A percentile compares a stretch with the other conserved stretches of the same genome.
Conservation (phyloP, 1,284 basidiomycete genomes). For the Moesziomyces aphidis region DNA sequence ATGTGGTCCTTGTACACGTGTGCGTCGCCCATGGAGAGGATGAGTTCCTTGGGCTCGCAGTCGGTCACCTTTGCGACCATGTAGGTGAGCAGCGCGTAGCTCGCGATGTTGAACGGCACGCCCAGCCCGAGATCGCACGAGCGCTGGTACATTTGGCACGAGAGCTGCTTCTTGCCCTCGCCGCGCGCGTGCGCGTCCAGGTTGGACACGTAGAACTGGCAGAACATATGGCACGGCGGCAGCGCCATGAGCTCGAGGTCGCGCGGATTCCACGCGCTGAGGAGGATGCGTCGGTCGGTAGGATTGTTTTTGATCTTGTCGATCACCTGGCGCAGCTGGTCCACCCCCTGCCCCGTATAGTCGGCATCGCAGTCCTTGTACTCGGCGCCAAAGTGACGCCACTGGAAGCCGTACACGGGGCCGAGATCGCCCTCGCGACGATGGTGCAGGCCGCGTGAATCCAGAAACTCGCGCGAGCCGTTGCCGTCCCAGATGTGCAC, state of each 20-base stretch:
- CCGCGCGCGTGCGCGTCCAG: constrained; percentile 67
- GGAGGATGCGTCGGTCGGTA: constrained; percentile 92
- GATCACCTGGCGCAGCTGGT: constrained; percentile 89
- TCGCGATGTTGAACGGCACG: constrained; percentile 95
- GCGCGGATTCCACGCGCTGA: constrained; percentile 97
- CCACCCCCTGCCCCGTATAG: constrained; percentile 89
- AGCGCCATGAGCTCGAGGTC: constrained; percentile 94
- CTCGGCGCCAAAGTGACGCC: constrained; percentile 95
- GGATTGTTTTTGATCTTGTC: constrained; percentile 92
- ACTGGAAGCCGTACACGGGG: constrained; percentile 98
- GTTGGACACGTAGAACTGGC: constrained; percentile 89
- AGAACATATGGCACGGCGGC: constrained; percentile 97
- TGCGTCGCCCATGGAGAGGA: constrained; percentile 92
- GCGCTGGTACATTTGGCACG: constrained; percentile 97
- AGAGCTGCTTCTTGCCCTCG: constrained; percentile 71
- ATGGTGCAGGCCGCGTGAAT: constrained; percentile 82
- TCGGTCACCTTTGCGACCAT: constrained; percentile 93
- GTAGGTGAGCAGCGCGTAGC: constrained; percentile 93
- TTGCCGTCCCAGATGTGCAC: constrained; percentile 99
- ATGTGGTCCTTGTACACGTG: constrained; percentile 96
- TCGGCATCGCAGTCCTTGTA: constrained; percentile 82
- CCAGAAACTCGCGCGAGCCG: constrained; percentile 86
- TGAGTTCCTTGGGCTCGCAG: constrained; percentile 86
- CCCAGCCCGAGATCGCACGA: constrained; percentile 96
- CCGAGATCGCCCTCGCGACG: constrained; percentile 92